These are phyloP conservation scores for Boletales sp. DNA, from an alignment of 768 basidiomycete species.

Conservation along the genomic window DNA sequence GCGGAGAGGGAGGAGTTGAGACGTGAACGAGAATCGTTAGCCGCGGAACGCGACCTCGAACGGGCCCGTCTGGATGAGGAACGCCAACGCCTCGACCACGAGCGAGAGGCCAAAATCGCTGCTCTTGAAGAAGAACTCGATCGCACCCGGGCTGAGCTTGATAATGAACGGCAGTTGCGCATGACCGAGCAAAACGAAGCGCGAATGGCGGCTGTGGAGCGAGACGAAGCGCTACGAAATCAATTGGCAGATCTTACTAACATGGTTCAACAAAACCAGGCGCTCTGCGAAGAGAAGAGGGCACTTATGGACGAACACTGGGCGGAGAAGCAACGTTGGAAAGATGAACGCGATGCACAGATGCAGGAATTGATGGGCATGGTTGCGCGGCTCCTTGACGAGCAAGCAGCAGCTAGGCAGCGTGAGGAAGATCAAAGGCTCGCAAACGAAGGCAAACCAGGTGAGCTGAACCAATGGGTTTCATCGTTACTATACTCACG, in stretches of 20 bases:
- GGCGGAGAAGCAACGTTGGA: conserved; percentile 56
- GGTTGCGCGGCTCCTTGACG: conserved; percentile 54
- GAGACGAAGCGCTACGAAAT: conserved; percentile 53
- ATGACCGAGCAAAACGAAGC: conserved; percentile 58
- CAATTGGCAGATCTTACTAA: conserved; percentile 74
- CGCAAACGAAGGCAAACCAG: conserved; percentile 52
- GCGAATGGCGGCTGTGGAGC: conserved; percentile 58
- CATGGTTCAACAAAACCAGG: conserved; percentile 63
- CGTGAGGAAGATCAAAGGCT: conserved; percentile 51
- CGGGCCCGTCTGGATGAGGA: conserved; percentile 49
- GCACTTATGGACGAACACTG: conserved; percentile 58
- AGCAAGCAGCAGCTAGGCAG: conserved; percentile 49
- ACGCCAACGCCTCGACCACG: conserved; percentile 42
- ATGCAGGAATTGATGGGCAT: conserved; percentile 58
- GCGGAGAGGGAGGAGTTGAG: conserved; percentile 58
- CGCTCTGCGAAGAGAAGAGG: conserved; percentile 57
- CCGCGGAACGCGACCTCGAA: conserved; percentile 52
- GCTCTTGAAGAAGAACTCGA: conserved; percentile 63
- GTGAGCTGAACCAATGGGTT: conserved; percentile 35
- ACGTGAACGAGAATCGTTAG: conserved; percentile 50
- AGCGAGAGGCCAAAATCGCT: conserved; percentile 52
- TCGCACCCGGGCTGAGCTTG: conserved; percentile 53
- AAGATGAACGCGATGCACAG: conserved; percentile 55
- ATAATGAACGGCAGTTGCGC: conserved; percentile 57
- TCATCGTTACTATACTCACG: conserved; percentile 5